Conservation (phyloP, 2,329 filamentous ascomycete genomes). For the Neonectria punicea region DNA sequence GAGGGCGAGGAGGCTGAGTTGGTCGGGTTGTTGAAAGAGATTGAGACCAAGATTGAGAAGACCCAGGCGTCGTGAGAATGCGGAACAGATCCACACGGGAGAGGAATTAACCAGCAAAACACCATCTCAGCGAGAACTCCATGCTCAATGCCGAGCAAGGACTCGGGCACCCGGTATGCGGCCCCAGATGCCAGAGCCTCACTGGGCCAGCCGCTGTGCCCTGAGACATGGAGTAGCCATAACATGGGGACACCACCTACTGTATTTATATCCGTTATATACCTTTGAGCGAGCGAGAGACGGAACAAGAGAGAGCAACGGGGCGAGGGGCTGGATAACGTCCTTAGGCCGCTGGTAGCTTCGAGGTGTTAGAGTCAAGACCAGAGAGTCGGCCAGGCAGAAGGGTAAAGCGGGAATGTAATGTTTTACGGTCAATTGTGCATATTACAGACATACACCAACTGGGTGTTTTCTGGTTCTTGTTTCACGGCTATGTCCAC, state of each 20-base stretch:
- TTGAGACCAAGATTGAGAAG: slow-evolving; percentile 60
- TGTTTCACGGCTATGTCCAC: background rate
- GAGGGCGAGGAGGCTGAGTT: slow-evolving; percentile 78
- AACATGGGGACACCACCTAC: background rate
- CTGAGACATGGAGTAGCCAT: background rate
- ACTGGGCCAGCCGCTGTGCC: background rate
- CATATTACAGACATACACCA: background rate
- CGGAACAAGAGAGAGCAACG: background rate
- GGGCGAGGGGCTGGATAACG: background rate
- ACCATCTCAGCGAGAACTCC: background rate
- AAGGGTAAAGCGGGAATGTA: background rate
- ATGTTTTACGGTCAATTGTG: background rate
- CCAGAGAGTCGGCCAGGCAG: background rate
- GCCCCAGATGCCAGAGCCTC: background rate
- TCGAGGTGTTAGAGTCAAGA: background rate
- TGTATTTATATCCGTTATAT: background rate
- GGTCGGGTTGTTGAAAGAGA: slow-evolving; percentile 70
- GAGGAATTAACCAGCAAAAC: background rate
- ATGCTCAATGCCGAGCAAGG: background rate
- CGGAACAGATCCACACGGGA: background rate
- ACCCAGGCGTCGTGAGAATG: slow-evolving; percentile 45
- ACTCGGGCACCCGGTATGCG: background rate
- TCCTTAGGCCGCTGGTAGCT: background rate
- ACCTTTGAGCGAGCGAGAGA: background rate
- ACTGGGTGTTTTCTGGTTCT: background rate